Percentiles rank a stretch among this genome's conserved stretches.
phyloP scores from a whole-genome alignment of 1,284 basidiomycete species.

The Marasmius tenuissimus region DNA sequence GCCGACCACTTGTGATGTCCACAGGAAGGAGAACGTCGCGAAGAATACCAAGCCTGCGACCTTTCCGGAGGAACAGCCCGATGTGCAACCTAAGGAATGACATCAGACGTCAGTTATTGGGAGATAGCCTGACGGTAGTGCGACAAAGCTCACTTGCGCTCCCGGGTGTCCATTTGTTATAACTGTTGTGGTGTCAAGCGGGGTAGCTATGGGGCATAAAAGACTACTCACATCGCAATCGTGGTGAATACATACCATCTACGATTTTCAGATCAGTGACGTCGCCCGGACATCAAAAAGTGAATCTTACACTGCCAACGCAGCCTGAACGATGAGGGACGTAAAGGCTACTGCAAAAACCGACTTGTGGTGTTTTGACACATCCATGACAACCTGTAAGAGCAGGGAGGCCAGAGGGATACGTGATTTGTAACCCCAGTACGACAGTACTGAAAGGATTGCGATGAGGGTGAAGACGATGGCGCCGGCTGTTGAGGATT shows the following conservation, averaged over 20 bases:
- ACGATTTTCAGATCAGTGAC: conserved; percentile 3
- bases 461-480: conserved; percentile 79
- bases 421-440: conserved; percentile 67
- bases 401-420: conserved; percentile 81
- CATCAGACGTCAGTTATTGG: conserved; percentile 5
- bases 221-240: conserved; percentile 59
- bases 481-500: conserved; percentile 52
- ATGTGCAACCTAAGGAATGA: conserved; percentile 25
- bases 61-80: conserved; percentile 45
- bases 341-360: conserved; percentile 80
- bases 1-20: conserved; percentile 79
- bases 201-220: conserved; percentile 4
- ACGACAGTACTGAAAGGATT: conserved; percentile 59
- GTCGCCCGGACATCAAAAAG: not conserved
- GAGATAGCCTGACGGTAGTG: too few relatives aligned
- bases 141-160: conserved; percentile 50
- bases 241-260: conserved; percentile 73
- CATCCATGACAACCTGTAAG: conserved; percentile 81
- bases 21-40: conserved; percentile 80
- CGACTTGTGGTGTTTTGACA: conserved; percentile 79
- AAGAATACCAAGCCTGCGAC: conserved; percentile 75
- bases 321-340: conserved; percentile 71
- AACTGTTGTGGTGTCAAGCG: conserved; percentile 38
- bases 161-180: conserved; percentile 78
- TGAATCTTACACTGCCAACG: conserved; percentile 61